Base-by-base conservation (phyloP, 306 rosid genomes). In the Urtica urens region DNA sequence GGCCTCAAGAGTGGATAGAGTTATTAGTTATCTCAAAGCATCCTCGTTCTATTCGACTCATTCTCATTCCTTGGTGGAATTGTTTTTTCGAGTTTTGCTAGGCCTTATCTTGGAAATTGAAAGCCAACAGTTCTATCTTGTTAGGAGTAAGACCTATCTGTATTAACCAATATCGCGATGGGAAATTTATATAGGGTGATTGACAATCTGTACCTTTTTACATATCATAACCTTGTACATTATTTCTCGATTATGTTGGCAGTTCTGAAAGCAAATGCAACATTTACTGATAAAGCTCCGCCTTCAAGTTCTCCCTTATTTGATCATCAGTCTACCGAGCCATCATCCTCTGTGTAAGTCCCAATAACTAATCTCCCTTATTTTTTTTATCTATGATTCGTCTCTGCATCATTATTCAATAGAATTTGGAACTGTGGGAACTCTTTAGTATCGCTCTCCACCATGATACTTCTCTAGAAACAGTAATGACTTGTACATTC, bases 221-320 rank as follows among this genome's bases (percentile, higher is more conserved):
- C 17, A 7, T 23, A 55, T 29, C 49, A 26, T 46, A 22, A 40
- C 58, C 51, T 58, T 45, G 41, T 51, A 20, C 34, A 38, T 38
- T 35, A 15, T 38, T 52, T 24, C 26, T 27, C 27, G 37, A 1
- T 38, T 30, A 10, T 15, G 7, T 47, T 18, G 62, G 74, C 75
- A 90, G 99, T 90, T 55, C 67, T 90, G 62, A 90, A 90, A 75
- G 75, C 80, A 58, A 75, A 45, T 73, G 59, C 92, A 49, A 81
- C 78, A 49, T 48, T 75, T 62, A 66, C 80, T 2, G 95, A 81
- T 55, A 90, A 79, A 78, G 33, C 79, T 3, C 73, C 76, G 35
- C 40, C 75, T 55, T 75, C 95, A 39, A 78, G 70, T 66, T 70
- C 80, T 64, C 70, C 85, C 42, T 38, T 70, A 35, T 76, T 65